Evolutionary conservation across 1,139 yeast genomes (phyloP).

Genomic region (Sporopachydermia cereana): DNA sequence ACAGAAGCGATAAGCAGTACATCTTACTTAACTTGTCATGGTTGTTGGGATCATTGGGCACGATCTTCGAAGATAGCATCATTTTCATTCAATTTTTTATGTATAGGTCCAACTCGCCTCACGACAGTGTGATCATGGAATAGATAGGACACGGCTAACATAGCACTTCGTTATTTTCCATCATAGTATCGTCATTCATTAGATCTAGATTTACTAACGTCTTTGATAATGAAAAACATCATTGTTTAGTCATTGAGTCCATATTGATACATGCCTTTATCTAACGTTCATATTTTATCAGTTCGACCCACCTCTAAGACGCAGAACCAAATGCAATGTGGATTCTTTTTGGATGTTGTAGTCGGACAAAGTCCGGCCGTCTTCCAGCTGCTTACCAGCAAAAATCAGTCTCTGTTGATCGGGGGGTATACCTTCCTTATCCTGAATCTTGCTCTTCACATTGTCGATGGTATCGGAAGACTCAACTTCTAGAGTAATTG

Average conservation of each 20-base stretch:
- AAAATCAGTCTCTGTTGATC: constrained; percentile 81
- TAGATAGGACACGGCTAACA: background rate
- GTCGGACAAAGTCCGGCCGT: constrained; percentile 78
- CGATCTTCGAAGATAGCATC: constrained; percentile 53
- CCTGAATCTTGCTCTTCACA: constrained; percentile 82
- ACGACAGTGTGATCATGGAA: constrained; percentile 16
- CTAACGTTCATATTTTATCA: background rate
- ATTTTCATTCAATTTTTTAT: constrained; percentile 57
- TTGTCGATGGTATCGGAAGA: constrained; percentile 85
- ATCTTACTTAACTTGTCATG: constrained; percentile 55
- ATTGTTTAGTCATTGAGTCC: background rate
- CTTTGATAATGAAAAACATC: background rate
- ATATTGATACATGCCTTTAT: background rate
- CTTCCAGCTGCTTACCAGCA: constrained; percentile 84
- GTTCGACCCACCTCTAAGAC: constrained; percentile 82
- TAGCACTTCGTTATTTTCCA: background rate
- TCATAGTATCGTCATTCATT: background rate
- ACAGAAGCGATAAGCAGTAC: constrained; percentile 49
- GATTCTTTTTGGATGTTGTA: constrained; percentile 90
- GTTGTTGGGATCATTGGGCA: constrained; percentile 66
- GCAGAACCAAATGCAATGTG: constrained; percentile 71
- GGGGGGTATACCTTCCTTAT: constrained; percentile 84
- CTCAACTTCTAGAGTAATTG: constrained; percentile 46
- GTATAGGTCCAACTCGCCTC: constrained; percentile 28
- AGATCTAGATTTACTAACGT: background rate